A percentile compares a stretch with the other conserved stretches of the same genome.
phyloP scores from a whole-genome alignment of 2,329 filamentous ascomycete genomes.

The Ploettnerulaceae sp. region DNA sequence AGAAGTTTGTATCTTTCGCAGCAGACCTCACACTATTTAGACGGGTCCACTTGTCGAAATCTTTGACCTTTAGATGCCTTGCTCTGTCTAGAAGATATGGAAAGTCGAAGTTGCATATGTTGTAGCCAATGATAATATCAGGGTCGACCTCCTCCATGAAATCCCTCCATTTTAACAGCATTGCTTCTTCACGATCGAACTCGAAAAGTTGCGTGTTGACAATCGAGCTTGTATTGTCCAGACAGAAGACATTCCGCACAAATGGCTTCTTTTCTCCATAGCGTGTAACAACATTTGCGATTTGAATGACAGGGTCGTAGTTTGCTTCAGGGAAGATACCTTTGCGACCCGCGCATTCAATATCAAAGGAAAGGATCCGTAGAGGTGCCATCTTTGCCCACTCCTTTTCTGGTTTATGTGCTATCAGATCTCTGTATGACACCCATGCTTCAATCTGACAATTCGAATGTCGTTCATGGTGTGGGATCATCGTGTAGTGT shows the following conservation, averaged over 20 bases:
- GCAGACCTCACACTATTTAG: conserved; percentile 66
- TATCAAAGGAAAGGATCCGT: conserved; percentile 92
- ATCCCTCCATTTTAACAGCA: conserved; percentile 89
- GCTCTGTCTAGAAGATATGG: conserved; percentile 90
- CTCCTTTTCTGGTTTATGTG: conserved; percentile 84
- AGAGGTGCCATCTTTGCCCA: conserved; percentile 98
- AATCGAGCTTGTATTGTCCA: conserved; percentile 87
- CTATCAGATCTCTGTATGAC: conserved; percentile 75
- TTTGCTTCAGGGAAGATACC: conserved; percentile 94
- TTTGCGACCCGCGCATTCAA: conserved; percentile 96
- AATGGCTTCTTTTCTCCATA: conserved; percentile 97
- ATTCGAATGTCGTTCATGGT: conserved; percentile 71
- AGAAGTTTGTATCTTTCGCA: conserved; percentile 78
- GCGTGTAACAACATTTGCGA: conserved; percentile 89
- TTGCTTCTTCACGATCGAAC: conserved; percentile 74
- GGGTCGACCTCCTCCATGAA: conserved; percentile 89
- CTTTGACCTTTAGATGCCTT: conserved; percentile 70
- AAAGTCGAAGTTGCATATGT: conserved; percentile 98
- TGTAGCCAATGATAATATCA: conserved; percentile 98
- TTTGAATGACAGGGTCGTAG: conserved; percentile 92
- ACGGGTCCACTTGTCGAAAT: conserved; percentile 85
- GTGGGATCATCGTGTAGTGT: conserved; percentile 66
- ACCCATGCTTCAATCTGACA: conserved; percentile 94
- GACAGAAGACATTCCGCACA: conserved; percentile 90
- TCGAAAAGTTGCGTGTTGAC: conserved; percentile 91